These are phyloP conservation scores for Micromonas commoda DNA, from an alignment of 139 green algal species.

Conservation along the genomic window DNA sequence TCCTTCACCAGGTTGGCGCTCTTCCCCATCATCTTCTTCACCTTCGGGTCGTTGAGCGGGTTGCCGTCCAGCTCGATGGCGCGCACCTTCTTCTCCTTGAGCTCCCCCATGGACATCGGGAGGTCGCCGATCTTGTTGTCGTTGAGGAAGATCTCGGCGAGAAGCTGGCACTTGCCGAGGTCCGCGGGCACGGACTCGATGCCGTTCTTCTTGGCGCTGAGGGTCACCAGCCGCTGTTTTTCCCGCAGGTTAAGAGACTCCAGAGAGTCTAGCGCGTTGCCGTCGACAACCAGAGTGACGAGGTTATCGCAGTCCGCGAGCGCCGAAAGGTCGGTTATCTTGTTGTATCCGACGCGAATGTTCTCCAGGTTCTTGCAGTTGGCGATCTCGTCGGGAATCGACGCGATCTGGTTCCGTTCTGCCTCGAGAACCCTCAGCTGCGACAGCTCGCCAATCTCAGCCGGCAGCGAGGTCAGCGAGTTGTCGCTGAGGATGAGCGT, in stretches of 20 bases:
- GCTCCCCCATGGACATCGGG: slow-evolving; percentile 13
- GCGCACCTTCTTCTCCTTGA: slow-evolving; percentile 33
- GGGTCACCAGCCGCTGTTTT: slow-evolving; percentile 14
- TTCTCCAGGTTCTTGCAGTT: slow-evolving; percentile 18
- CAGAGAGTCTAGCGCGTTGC: slow-evolving; percentile 19
- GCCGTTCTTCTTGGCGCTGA: slow-evolving; percentile 13
- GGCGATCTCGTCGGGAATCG: not conserved
- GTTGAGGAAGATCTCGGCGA: slow-evolving; percentile 24
- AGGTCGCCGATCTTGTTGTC: slow-evolving; percentile 26
- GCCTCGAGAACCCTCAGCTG: slow-evolving; percentile 18
- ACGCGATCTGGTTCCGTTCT: slow-evolving; percentile 16
- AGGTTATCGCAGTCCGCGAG: slow-evolving; percentile 18
- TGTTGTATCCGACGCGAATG: slow-evolving; percentile 9
- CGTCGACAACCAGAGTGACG: slow-evolving; percentile 18
- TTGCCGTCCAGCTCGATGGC: slow-evolving; percentile 26
- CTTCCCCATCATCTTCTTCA: slow-evolving; percentile 36
- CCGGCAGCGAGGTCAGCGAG: slow-evolving; percentile 14
- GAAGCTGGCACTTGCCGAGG: slow-evolving; percentile 24
- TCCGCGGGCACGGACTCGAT: slow-evolving; percentile 3
- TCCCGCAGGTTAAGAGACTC: slow-evolving; percentile 16
- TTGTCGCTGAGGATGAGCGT: slow-evolving; percentile 31
- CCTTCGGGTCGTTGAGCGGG: slow-evolving; percentile 25
- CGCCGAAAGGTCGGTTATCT: not conserved
- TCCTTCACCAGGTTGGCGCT: slow-evolving; percentile 31
- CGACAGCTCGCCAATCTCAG: slow-evolving; percentile 15